A percentile compares a stretch with the other conserved stretches of the same genome.
Conservation (phyloP, 2,329 filamentous ascomycete genomes). For the Sphaerulina vaccinii region DNA sequence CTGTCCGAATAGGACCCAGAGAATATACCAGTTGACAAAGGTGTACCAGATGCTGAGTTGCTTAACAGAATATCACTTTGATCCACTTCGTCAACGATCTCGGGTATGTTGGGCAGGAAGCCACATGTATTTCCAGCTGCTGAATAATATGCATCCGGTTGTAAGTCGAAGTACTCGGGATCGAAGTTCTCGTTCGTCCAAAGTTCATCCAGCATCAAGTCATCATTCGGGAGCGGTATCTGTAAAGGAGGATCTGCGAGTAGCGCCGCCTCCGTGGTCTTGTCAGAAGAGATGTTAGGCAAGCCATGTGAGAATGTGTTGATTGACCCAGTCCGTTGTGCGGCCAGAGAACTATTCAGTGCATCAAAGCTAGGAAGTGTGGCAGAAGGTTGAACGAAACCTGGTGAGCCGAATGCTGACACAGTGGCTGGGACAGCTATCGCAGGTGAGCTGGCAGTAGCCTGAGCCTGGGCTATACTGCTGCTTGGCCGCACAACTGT, state of each 20-base stretch:
- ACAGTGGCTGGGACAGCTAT: neutral
- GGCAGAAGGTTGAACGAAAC: neutral
- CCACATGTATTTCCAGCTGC: constrained; percentile 35
- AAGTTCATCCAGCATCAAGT: constrained; percentile 22
- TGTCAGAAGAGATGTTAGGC: constrained; percentile 10
- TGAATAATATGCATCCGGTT: constrained; percentile 34
- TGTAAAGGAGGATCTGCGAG: constrained; percentile 17
- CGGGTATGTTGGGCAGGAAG: constrained; percentile 34
- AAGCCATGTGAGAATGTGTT: constrained; percentile 1
- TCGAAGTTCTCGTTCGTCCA: constrained; percentile 32
- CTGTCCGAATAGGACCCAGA: constrained; percentile 26
- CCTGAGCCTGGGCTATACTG: neutral
- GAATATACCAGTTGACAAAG: constrained; percentile 23
- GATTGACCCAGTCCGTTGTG: neutral
- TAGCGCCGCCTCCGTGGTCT: constrained; percentile 18
- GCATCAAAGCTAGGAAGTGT: constrained; percentile 1
- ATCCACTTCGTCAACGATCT: constrained; percentile 37
- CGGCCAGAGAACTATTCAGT: neutral
- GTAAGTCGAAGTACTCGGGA: constrained; percentile 35
- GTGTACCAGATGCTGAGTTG: constrained; percentile 26
- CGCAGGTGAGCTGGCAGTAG: constrained; percentile 1
- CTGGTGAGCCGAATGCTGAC: neutral
- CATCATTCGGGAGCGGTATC: constrained; percentile 20
- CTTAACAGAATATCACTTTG: constrained; percentile 25
- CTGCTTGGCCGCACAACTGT: neutral